Conservation (phyloP, 2,329 filamentous ascomycete species). For the Calonectria fujianensis region DNA sequence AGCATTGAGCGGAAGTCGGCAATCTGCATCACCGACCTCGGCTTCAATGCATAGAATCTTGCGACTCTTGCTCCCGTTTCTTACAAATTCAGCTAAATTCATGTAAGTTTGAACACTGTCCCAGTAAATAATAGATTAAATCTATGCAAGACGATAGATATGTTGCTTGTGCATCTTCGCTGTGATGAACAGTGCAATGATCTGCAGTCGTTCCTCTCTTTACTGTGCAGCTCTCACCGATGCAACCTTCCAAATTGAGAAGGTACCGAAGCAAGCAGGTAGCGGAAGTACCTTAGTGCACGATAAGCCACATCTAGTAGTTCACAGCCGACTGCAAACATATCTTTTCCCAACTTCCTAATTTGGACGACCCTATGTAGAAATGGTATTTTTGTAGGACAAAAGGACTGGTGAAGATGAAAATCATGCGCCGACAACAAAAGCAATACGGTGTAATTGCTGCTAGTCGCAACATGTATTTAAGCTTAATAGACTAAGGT, state of each 20-base stretch:
- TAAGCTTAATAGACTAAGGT: background rate
- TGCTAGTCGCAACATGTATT: background rate
- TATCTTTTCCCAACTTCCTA: constrained; percentile 15
- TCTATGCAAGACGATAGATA: too few species aligned
- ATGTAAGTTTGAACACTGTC: background rate
- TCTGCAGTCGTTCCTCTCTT: background rate
- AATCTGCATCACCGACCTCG: background rate
- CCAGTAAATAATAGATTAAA: background rate
- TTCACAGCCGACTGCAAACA: background rate
- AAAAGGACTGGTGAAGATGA: constrained; percentile 10
- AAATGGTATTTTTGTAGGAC: background rate
- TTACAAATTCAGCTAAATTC: background rate
- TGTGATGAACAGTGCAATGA: background rate
- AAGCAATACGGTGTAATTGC: background rate
- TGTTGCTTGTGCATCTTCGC: background rate
- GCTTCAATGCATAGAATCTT: background rate
- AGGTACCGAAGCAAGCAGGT: constrained; percentile 10
- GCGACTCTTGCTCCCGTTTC: background rate
- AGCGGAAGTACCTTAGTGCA: background rate
- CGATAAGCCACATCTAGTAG: constrained; percentile 28
- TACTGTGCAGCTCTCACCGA: background rate
- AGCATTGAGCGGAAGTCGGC: background rate
- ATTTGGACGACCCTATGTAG: background rate
- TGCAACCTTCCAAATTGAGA: constrained; percentile 33
- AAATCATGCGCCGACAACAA: background rate